Evolutionary conservation across 192 early-diverging fungal genomes (phyloP), one percentile per base, ranked within the genome.

Genomic region (Neocallimastix lanati): DNA sequence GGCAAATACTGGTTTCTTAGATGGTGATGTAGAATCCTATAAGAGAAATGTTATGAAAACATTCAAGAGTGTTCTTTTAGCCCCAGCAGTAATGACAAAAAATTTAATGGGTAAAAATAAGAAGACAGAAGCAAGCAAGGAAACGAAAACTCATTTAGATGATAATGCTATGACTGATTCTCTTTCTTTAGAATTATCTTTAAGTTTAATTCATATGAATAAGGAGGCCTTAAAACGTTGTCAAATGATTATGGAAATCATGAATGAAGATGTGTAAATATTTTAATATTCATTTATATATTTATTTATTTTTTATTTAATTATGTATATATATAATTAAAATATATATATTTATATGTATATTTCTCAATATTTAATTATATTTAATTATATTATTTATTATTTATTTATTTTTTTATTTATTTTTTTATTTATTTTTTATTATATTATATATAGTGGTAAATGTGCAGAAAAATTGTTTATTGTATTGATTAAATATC

Each of bases 171-270:
- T 76, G 21, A 50, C 77, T 6, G 77, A 79, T 35, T 76, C 79
- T 35, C 82, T 95, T 15, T 92, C 90, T 58, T 79, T 99, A 58
- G 95, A 96, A 80, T 82, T 95, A 82, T 92, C 91, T 28, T 82
- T 99, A 67, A 91, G 94, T 79, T 85, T 99, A 88, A 92, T 97
- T 80, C 92, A 96, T 83, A 81, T 90, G 28, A 96, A 98, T 83
- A 94, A 97, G 80, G 95, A 95, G 80, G 80, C 82, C 6, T 79
- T 90, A 77, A 87, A 87, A 13, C 78, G 89, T 28, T 81, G 83
- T 28, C 77, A 89, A 76, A 85, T 89, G 12, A 85, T 90, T 37
- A 85, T 88, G 13, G 40, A 50, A 50, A 50, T 50, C 15, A 50
- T 50, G 40, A 50, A 50, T 50, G 40, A 50, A 50, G 40, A 50